Conservation (phyloP, 2,329 filamentous ascomycete genomes). For the Talaromyces piceae region DNA sequence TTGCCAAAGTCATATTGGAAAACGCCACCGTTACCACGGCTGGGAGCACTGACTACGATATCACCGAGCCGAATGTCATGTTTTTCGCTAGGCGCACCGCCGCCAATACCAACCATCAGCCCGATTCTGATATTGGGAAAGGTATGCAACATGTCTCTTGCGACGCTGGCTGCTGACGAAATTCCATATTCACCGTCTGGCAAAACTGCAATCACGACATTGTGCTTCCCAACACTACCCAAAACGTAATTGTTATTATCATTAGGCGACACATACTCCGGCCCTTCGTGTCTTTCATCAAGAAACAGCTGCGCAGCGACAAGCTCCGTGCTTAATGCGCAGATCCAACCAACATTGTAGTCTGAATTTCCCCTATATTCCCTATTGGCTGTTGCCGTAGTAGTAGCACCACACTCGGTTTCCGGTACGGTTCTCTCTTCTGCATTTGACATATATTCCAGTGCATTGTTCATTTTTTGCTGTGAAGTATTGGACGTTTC, state of each 20-base stretch:
- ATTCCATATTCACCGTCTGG: slow-evolving; percentile 8
- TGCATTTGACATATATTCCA: no score
- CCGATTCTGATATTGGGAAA: slow-evolving; percentile 15
- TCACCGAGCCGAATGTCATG: slow-evolving; percentile 7
- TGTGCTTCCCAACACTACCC: slow-evolving; percentile 15
- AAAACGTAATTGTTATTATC: slow-evolving; percentile 16
- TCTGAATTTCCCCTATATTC: no score
- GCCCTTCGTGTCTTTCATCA: no score
- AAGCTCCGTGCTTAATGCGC: no score
- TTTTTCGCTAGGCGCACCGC: slow-evolving; percentile 13
- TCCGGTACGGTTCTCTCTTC: no score
- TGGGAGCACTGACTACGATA: slow-evolving; percentile 14
- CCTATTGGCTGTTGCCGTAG: no score
- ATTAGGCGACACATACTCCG: no score
- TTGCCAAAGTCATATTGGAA: slow-evolving; percentile 5
- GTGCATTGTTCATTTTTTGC: no score
- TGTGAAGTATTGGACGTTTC: no score
- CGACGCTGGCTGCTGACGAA: slow-evolving; percentile 7
- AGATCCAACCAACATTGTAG: no score
- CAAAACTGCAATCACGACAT: slow-evolving; percentile 15
- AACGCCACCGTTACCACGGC: slow-evolving; percentile 11
- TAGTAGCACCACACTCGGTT: no score
- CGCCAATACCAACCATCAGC: slow-evolving; percentile 19
- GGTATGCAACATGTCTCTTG: slow-evolving; percentile 13
- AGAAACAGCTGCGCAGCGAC: no score